A percentile compares a stretch with the other conserved stretches of the same genome.
Evolutionary conservation across 768 basidiomycete species (phyloP).

Genomic region (Symmetrospora coprosmae): DNA sequence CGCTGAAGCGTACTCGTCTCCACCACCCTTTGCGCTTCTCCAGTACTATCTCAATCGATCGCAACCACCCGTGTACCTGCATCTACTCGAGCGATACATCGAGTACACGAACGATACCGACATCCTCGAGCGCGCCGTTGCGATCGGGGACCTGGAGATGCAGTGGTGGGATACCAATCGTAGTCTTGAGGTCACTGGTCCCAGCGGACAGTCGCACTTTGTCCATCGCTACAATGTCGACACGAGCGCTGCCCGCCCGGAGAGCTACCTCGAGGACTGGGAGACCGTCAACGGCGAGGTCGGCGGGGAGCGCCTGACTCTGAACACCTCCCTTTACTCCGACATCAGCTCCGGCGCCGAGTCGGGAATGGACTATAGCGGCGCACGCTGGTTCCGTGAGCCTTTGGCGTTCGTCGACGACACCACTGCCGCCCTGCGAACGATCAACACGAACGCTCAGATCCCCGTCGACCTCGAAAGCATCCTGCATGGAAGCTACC

Average conservation of each 20-base stretch:
- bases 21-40: no score
- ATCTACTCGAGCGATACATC: slow-evolving; percentile 87
- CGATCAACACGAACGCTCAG: slow-evolving; percentile 55
- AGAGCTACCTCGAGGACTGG: slow-evolving; percentile 58
- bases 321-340: slow-evolving; percentile 58
- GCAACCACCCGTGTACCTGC: slow-evolving; percentile 40
- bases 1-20: neutral
- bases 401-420: slow-evolving; percentile 40
- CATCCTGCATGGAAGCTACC: slow-evolving; percentile 51
- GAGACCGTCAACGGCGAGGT: slow-evolving; percentile 49
- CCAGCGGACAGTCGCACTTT: slow-evolving; percentile 43
- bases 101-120: slow-evolving; percentile 52
- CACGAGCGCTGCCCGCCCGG: slow-evolving; percentile 76
- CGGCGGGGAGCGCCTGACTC: slow-evolving; percentile 44
- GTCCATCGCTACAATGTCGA: slow-evolving; percentile 62
- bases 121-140: slow-evolving; percentile 68
- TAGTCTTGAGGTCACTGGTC: slow-evolving; percentile 39
- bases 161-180: slow-evolving; percentile 70
- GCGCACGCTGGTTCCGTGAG: slow-evolving; percentile 38
- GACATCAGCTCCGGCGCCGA: slow-evolving; percentile 83
- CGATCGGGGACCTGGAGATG: slow-evolving; percentile 72
- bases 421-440: slow-evolving; percentile 49
- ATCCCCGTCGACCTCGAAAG: slow-evolving; percentile 70
- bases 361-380: slow-evolving; percentile 34
- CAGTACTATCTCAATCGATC: slow-evolving; percentile 82